Conservation (phyloP, 495 filamentous ascomycete genomes). For the Bombardia bombarda region DNA sequence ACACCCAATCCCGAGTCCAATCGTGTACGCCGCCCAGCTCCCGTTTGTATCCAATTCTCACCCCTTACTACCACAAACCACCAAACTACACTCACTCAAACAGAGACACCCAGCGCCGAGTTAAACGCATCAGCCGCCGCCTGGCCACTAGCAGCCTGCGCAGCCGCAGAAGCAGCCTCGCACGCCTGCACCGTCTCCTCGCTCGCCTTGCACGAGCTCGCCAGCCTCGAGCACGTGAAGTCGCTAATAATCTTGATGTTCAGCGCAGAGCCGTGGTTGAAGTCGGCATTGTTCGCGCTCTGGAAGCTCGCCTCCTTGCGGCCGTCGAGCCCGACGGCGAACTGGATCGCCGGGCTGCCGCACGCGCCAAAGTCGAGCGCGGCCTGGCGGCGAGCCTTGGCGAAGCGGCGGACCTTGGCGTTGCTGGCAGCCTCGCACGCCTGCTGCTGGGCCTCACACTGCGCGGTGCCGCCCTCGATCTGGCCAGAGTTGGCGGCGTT, state of each 20-base stretch:
- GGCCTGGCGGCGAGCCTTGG: constrained; percentile 18
- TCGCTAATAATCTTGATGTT: constrained; percentile 46
- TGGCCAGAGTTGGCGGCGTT: constrained; percentile 46
- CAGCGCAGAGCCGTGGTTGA: constrained; percentile 51
- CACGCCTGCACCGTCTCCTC: constrained; percentile 40
- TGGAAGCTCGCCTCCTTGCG: constrained; percentile 44
- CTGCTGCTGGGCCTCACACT: constrained; percentile 43
- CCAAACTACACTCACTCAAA: background rate
- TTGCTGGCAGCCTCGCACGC: constrained; percentile 31
- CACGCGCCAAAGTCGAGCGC: constrained; percentile 41
- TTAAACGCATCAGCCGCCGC: constrained; percentile 57
- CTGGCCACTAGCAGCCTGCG: constrained; percentile 29
- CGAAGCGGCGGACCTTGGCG: constrained; percentile 14
- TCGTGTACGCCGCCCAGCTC: background rate
- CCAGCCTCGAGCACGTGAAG: constrained; percentile 50
- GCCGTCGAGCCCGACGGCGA: constrained; percentile 45
- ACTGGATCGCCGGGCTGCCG: constrained; percentile 46
- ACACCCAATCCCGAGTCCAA: background rate
- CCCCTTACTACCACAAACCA: too few species aligned
- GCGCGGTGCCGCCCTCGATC: constrained; percentile 27
- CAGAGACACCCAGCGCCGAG: constrained; percentile 29
- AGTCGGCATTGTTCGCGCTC: constrained; percentile 40
- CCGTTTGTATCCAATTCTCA: background rate
- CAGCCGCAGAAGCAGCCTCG: constrained; percentile 34
- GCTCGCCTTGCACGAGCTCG: constrained; percentile 43